Percentiles rank a stretch among this genome's conserved stretches.
Conservation (phyloP, 2,329 filamentous ascomycete species). For the Phyllosticta capitalensis region DNA sequence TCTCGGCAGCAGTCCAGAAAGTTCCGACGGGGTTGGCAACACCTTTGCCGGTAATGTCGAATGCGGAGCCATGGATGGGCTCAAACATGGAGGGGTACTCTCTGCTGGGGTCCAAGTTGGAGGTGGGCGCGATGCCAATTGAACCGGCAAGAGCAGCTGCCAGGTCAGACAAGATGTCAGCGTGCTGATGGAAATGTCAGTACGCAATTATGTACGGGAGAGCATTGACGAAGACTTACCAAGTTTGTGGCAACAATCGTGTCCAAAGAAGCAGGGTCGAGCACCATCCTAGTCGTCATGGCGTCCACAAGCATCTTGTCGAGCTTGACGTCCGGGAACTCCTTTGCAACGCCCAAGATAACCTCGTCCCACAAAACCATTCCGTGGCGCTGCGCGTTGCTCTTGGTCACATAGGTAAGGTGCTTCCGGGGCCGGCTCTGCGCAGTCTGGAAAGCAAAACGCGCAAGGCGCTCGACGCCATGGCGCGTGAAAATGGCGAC, state of each 20-base stretch:
- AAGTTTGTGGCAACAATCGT: constrained; percentile 57
- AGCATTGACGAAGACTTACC: constrained; percentile 14
- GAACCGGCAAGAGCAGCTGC: constrained; percentile 60
- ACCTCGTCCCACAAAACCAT: constrained; percentile 63
- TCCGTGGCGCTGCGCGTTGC: constrained; percentile 55
- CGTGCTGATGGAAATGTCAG: constrained; percentile 23
- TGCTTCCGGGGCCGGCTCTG: constrained; percentile 47
- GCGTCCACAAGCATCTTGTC: constrained; percentile 61
- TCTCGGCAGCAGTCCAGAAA: constrained; percentile 51
- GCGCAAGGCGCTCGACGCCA: constrained; percentile 49
- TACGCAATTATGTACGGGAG: neutral
- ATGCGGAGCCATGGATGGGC: constrained; percentile 51
- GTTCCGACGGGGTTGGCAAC: constrained; percentile 49
- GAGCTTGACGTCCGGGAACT: constrained; percentile 51
- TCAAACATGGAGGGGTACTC: constrained; percentile 54
- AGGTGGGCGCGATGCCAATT: constrained; percentile 63
- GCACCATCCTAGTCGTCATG: constrained; percentile 56
- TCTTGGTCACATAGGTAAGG: constrained; percentile 56
- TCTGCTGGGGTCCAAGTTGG: constrained; percentile 56
- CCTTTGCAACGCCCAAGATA: constrained; percentile 43
- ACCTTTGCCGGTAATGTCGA: constrained; percentile 49
- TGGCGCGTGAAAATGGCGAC: constrained; percentile 55
- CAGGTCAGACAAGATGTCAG: constrained; percentile 62
- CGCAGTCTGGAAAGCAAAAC: constrained; percentile 55
- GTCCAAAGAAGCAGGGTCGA: constrained; percentile 50